These are phyloP conservation scores for Wallacemonas sp. DNA, from an alignment of 208 protist genomes.

Conservation along the genomic window DNA sequence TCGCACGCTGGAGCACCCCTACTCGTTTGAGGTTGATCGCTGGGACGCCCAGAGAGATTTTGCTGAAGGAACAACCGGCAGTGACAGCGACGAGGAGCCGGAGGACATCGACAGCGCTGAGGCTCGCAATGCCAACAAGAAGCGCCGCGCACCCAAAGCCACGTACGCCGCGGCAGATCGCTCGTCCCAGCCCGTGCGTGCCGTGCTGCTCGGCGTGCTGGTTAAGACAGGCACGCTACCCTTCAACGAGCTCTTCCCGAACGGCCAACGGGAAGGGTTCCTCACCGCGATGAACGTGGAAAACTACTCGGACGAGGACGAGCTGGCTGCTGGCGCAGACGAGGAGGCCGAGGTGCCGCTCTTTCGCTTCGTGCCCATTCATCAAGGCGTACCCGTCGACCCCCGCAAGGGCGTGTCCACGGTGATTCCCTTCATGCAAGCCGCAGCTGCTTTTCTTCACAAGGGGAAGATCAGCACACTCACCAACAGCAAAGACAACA, in stretches of 20 bases:
- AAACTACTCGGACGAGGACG: constrained; percentile 15
- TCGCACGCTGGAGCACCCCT: constrained; percentile 58
- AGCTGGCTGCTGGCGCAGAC: constrained; percentile 18
- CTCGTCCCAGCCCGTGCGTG: constrained; percentile 43
- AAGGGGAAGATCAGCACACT: not conserved
- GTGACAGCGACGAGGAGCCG: constrained; percentile 16
- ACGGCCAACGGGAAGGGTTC: constrained; percentile 23
- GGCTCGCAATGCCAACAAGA: constrained; percentile 7
- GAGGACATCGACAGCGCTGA: constrained; percentile 17
- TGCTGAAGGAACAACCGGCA: constrained; percentile 8
- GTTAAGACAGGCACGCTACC: constrained; percentile 45
- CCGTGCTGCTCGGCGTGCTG: constrained; percentile 54
- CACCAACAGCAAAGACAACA: constrained; percentile 13
- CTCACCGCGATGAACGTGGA: constrained; percentile 1
- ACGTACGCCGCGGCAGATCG: constrained; percentile 24
- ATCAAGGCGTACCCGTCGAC: constrained; percentile 57
- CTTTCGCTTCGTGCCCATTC: constrained; percentile 58
- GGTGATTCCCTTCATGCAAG: constrained; percentile 62
- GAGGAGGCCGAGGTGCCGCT: constrained; percentile 33
- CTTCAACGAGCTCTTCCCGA: constrained; percentile 37
- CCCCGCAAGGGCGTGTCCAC: constrained; percentile 30
- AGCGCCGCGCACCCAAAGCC: constrained; percentile 5
- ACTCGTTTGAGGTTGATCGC: constrained; percentile 71
- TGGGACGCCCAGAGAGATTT: constrained; percentile 54
- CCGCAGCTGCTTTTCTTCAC: constrained; percentile 24